Evolutionary conservation across 2,329 filamentous ascomycete genomes (phyloP).

Genomic region (Colletotrichum falcatum): DNA sequence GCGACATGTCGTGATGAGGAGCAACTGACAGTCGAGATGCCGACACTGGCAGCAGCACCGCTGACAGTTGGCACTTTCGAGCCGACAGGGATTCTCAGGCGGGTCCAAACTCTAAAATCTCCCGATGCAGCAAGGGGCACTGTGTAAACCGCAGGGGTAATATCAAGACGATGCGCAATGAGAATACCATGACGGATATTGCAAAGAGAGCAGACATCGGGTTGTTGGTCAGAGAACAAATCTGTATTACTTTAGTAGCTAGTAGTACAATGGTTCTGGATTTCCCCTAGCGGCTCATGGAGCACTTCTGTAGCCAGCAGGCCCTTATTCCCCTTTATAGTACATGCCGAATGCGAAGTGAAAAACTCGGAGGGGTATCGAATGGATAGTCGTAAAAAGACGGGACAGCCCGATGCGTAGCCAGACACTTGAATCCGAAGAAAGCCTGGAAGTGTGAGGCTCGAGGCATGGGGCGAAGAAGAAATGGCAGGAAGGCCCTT

Average conservation of each 20-base stretch:
- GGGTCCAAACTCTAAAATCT: slow-evolving; percentile 12
- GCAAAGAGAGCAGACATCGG: not conserved
- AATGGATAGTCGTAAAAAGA: slow-evolving; percentile 33
- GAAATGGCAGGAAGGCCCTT: slow-evolving; percentile 13
- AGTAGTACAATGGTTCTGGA: slow-evolving; percentile 9
- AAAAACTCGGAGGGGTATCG: slow-evolving; percentile 36
- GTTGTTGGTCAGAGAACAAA: not conserved
- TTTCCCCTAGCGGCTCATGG: slow-evolving; percentile 4
- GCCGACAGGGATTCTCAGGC: not conserved
- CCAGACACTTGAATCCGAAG: slow-evolving; percentile 11
- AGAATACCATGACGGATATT: not conserved
- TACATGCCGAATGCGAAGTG: slow-evolving; percentile 37
- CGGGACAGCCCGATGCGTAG: slow-evolving; percentile 16
- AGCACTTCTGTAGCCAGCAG: slow-evolving; percentile 11
- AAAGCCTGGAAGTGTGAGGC: not conserved
- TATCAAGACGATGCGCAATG: not conserved
- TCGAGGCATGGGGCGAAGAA: not conserved
- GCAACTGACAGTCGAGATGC: not conserved
- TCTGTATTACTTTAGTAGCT: not conserved
- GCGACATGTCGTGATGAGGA: slow-evolving; percentile 13
- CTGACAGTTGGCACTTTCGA: not conserved
- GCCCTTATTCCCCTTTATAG: slow-evolving; percentile 18
- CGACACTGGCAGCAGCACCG: not conserved
- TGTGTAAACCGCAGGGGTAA: not conserved
- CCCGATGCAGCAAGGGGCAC: slow-evolving; percentile 6